A percentile compares a stretch with the other conserved stretches of the same genome.
These are phyloP conservation scores for Pseudodiploospora longispora DNA, from an alignment of 2,329 filamentous ascomycete genomes.

Conservation along the genomic window DNA sequence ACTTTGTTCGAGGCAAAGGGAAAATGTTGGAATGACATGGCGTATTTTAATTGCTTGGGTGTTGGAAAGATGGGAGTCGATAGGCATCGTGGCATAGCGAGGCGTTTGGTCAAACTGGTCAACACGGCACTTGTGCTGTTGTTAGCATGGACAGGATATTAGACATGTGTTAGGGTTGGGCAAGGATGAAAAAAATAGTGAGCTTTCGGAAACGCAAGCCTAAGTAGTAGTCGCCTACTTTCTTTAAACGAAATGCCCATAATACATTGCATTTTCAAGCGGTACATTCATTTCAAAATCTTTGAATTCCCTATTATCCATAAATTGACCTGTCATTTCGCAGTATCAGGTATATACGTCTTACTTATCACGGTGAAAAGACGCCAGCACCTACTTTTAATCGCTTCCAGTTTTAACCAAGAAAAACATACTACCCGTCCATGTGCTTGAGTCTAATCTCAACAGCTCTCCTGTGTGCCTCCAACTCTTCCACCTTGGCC, in stretches of 20 bases:
- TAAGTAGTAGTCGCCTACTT: no score
- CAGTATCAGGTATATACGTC: background rate
- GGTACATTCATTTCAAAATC: no score
- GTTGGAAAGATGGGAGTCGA: background rate
- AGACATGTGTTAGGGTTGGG: no score
- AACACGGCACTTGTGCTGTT: no score
- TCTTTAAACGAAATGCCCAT: no score
- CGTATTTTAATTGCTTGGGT: background rate
- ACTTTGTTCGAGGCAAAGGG: background rate
- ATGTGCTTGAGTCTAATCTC: conserved; percentile 64
- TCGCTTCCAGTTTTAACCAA: background rate
- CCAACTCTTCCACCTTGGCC: conserved; percentile 86
- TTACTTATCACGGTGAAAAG: background rate
- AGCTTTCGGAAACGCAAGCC: no score
- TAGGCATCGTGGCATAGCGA: conserved; percentile 22
- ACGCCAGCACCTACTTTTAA: background rate
- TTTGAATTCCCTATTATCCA: background rate
- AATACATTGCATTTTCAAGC: no score
- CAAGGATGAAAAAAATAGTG: no score
- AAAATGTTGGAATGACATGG: background rate
- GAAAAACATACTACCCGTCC: conserved; percentile 20
- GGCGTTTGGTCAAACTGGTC: conserved; percentile 17
- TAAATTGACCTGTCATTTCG: background rate
- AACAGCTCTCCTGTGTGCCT: conserved; percentile 85
- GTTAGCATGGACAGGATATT: no score